Conservation (phyloP, 352 stramenopile species). For the Globisporangium apiculatum region DNA sequence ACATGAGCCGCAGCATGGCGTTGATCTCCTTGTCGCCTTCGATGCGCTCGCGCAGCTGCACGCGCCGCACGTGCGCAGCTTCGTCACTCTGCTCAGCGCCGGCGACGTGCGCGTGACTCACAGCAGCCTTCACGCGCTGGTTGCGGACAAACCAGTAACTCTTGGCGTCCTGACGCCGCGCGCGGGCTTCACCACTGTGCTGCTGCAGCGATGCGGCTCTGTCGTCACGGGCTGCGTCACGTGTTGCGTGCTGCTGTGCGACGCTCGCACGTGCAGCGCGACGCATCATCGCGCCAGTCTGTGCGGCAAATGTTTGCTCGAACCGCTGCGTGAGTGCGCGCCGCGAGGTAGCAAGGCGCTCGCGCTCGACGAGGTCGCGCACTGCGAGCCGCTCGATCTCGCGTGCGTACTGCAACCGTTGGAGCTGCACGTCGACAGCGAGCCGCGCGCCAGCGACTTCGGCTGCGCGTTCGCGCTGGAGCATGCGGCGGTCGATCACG, state of each 20-base stretch:
- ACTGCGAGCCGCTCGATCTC: constrained; percentile 38
- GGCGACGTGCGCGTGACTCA: constrained; percentile 8
- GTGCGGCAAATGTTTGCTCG: constrained; percentile 40
- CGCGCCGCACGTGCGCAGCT: constrained; percentile 14
- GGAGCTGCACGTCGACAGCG: constrained; percentile 63
- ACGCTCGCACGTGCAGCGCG: constrained; percentile 38
- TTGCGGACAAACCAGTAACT: constrained; percentile 65
- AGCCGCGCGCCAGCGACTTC: constrained; percentile 52
- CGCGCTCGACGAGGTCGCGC: constrained; percentile 35
- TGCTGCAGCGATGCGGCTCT: constrained; percentile 17
- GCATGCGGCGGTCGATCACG: constrained; percentile 61
- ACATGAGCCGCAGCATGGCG: constrained; percentile 51
- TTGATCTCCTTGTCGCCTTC: constrained; percentile 69
- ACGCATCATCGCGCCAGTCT: constrained; percentile 64
- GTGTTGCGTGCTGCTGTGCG: constrained; percentile 20
- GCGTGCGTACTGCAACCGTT: constrained; percentile 51
- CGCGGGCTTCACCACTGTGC: constrained; percentile 28
- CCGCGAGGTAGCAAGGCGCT: constrained; percentile 31
- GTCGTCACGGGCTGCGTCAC: constrained; percentile 25
- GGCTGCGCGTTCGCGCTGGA: constrained; percentile 51
- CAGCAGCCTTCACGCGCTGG: constrained; percentile 30
- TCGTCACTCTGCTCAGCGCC: constrained; percentile 15
- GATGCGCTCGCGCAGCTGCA: constrained; percentile 29
- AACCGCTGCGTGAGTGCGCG: constrained; percentile 45
- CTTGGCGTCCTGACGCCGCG: constrained; percentile 47